These are phyloP conservation scores for Cucurbita ficifolia DNA, from an alignment of 306 rosid genomes.

Conservation along the genomic window DNA sequence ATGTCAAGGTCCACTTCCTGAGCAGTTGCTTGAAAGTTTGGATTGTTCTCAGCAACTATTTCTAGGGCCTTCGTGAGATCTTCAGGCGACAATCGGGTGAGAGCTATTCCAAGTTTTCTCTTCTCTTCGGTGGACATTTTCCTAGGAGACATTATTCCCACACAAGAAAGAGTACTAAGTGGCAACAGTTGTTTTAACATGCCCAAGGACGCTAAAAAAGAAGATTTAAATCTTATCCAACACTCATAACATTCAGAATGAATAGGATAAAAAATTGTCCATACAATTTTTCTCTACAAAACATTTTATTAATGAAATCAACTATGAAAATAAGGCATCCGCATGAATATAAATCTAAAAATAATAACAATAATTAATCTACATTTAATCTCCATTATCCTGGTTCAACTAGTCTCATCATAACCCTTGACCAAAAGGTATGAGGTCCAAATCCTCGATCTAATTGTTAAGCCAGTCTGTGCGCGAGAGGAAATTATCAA, in stretches of 20 bases:
- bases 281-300: neutral
- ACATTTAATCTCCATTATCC: neutral
- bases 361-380: neutral
- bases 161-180: neutral
- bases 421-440: too few species aligned
- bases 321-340: neutral
- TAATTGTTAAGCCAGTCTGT: neutral
- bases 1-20: slow-evolving; percentile 93
- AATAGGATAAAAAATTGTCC: neutral
- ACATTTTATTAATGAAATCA: neutral
- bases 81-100: slow-evolving; percentile 54
- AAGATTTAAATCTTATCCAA: neutral
- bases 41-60: slow-evolving; percentile 67
- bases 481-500: neutral
- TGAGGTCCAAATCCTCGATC: neutral
- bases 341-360: neutral
- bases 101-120: slow-evolving; percentile 62
- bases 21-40: slow-evolving; percentile 60
- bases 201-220: neutral
- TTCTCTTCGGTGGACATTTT: slow-evolving; percentile 64
- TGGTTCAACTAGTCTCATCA: neutral
- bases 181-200: neutral
- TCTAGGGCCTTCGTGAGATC: slow-evolving; percentile 62
- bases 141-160: slow-evolving; percentile 16
- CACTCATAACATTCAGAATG: neutral